Conservation (phyloP, 352 stramenopile genomes). For the Peronosclerospora sorghi region DNA sequence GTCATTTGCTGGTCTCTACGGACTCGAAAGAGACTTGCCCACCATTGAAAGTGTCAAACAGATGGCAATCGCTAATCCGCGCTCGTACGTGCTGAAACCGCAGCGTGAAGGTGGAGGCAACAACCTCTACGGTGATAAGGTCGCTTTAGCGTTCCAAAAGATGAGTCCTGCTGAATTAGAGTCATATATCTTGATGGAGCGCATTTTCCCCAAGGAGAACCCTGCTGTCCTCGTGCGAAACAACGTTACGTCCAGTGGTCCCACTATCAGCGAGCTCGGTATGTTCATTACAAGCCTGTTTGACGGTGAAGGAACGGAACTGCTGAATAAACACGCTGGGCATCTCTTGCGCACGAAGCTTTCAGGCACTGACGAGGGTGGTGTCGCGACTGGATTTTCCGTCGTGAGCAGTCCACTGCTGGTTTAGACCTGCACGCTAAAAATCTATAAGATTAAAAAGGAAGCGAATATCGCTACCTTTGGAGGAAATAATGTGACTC, state of each 20-base stretch:
- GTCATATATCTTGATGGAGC: conserved; percentile 94
- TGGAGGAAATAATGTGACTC: too few species aligned
- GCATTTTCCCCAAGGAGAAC: conserved; percentile 88
- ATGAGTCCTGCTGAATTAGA: conserved; percentile 67
- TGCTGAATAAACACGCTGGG: conserved; percentile 90
- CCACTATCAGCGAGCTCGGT: conserved; percentile 91
- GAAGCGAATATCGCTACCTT: too few species aligned
- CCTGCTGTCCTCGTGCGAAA: conserved; percentile 73
- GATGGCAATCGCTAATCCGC: conserved; percentile 48
- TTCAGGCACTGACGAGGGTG: conserved; percentile 92
- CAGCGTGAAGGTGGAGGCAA: conserved; percentile 97
- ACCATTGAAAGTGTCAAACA: conserved; percentile 62
- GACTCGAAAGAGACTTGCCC: conserved; percentile 77
- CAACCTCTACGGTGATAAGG: conserved; percentile 93
- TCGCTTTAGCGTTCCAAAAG: conserved; percentile 76
- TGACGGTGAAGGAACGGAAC: conserved; percentile 53
- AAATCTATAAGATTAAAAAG: too few species aligned
- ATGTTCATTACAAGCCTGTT: conserved; percentile 89
- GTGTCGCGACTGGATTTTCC: conserved; percentile 90
- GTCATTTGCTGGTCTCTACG: conserved; percentile 93
- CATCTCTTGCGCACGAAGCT: conserved; percentile 95
- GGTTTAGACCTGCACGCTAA: too few species aligned
- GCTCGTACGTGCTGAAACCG: conserved; percentile 93
- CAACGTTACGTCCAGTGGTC: conserved; percentile 51
- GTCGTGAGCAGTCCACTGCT: conserved; percentile 87